phyloP scores from a whole-genome alignment of 2,329 filamentous ascomycete genomes.

The Ceratocystis destructans region DNA sequence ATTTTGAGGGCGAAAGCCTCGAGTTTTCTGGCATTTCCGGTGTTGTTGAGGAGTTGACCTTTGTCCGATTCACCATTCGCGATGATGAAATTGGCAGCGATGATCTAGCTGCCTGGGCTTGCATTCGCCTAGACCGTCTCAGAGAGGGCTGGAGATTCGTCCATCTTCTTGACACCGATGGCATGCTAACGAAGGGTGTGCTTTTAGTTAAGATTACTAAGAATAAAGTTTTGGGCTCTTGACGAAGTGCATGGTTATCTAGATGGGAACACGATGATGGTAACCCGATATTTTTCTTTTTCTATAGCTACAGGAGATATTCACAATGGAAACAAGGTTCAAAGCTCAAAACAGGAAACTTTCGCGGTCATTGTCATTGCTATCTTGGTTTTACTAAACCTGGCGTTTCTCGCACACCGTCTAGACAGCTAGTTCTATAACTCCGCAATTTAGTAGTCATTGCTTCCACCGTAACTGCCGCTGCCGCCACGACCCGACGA shows the following conservation, averaged over 20 bases:
- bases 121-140: constrained; percentile 70
- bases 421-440: neutral
- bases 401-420: neutral
- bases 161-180: constrained; percentile 57
- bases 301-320: neutral
- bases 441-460: constrained; percentile 22
- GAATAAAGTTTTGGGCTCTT: constrained; percentile 25
- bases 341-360: neutral
- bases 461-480: constrained; percentile 17
- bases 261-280: neutral
- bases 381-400: neutral
- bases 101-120: constrained; percentile 74
- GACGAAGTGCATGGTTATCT: neutral
- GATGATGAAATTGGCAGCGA: constrained; percentile 74
- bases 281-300: neutral
- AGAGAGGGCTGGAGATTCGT: constrained; percentile 64
- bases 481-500: constrained; percentile 20
- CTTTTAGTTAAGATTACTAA: constrained; percentile 65
- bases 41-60: constrained; percentile 55
- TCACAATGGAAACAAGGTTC: neutral
- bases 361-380: neutral
- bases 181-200: constrained; percentile 50
- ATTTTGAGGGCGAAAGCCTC: constrained; percentile 47
- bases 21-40: constrained; percentile 41
- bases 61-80: constrained; percentile 71